Conservation (phyloP, 2,329 filamentous ascomycete species). For the Monosporascus sp. region DNA sequence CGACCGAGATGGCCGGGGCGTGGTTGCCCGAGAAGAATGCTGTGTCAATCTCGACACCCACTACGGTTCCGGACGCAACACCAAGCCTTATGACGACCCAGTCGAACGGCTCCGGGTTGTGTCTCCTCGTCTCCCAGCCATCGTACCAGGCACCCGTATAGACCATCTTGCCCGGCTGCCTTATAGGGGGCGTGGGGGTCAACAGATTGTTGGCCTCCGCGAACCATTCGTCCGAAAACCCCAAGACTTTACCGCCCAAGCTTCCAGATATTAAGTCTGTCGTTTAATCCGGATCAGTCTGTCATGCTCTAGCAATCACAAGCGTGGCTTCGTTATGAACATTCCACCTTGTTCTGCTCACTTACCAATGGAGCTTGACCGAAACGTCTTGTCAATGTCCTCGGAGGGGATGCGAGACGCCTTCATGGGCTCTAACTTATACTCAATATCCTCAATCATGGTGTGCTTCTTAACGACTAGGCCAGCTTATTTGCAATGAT, state of each 20-base stretch:
- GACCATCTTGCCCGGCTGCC: constrained; percentile 62
- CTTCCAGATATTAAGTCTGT: constrained; percentile 56
- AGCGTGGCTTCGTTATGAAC: neutral
- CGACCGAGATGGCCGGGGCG: constrained; percentile 71
- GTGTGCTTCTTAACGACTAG: neutral
- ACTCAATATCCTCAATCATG: constrained; percentile 40
- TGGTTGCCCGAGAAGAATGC: constrained; percentile 80
- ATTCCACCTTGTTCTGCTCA: constrained; percentile 5
- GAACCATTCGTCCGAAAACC: constrained; percentile 64
- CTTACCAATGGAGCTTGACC: constrained; percentile 57
- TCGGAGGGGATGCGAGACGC: constrained; percentile 43
- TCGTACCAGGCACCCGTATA: constrained; percentile 67
- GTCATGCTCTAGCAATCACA: neutral
- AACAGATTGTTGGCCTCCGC: constrained; percentile 60
- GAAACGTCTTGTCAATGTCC: constrained; percentile 56
- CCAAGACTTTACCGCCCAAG: constrained; percentile 59
- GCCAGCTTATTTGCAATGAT: too few species aligned
- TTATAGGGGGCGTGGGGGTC: constrained; percentile 57
- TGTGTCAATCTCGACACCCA: constrained; percentile 74
- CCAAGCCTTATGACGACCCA: constrained; percentile 62
- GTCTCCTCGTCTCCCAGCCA: constrained; percentile 63
- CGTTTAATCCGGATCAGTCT: neutral
- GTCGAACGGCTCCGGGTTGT: constrained; percentile 60
- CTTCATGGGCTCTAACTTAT: constrained; percentile 50
- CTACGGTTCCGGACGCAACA: constrained; percentile 64